Conservation (phyloP, 169 alveolate genomes). For the Besnoitia besnoiti region DNA sequence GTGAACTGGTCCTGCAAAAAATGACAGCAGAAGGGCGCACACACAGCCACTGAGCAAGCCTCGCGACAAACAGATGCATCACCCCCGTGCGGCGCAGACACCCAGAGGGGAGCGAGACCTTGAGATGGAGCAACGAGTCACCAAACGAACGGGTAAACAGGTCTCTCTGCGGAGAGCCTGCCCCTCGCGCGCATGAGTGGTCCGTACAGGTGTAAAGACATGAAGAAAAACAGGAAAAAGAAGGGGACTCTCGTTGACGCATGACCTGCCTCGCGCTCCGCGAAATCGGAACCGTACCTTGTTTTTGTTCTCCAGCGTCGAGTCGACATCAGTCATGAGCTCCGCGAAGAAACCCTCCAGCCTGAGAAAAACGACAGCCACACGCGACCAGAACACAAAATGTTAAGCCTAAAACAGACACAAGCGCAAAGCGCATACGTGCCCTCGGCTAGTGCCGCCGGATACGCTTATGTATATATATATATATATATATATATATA, state of each 20-base stretch:
- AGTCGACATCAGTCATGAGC: slow-evolving; percentile 69
- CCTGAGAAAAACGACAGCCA: slow-evolving; percentile 24
- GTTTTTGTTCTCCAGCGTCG: slow-evolving; percentile 60
- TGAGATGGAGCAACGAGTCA: too few relatives aligned
- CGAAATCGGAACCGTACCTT: slow-evolving; percentile 52
- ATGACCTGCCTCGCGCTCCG: too few relatives aligned
- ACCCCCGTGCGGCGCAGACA: too few relatives aligned
- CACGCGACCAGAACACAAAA: background rate
- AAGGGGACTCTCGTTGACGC: background rate
- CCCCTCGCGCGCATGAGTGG: too few relatives aligned
- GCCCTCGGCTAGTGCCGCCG: background rate
- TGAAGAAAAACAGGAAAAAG: background rate
- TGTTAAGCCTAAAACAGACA: background rate
- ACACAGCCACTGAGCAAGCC: background rate
- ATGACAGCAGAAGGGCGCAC: background rate
- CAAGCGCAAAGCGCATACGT: background rate
- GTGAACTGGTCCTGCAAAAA: slow-evolving; percentile 31
- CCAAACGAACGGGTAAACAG: too few relatives aligned
- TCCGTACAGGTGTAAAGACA: too few relatives aligned
- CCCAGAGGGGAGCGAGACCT: too few relatives aligned
- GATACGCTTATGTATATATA: background rate
- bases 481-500: background rate
- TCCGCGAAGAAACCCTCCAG: slow-evolving; percentile 65
- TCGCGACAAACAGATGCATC: background rate
- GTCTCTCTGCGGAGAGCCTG: too few relatives aligned